Evolutionary conservation across 495 filamentous ascomycete genomes (phyloP), one percentile per base, ranked within the genome.

Genomic region (Lepraria neglecta): DNA sequence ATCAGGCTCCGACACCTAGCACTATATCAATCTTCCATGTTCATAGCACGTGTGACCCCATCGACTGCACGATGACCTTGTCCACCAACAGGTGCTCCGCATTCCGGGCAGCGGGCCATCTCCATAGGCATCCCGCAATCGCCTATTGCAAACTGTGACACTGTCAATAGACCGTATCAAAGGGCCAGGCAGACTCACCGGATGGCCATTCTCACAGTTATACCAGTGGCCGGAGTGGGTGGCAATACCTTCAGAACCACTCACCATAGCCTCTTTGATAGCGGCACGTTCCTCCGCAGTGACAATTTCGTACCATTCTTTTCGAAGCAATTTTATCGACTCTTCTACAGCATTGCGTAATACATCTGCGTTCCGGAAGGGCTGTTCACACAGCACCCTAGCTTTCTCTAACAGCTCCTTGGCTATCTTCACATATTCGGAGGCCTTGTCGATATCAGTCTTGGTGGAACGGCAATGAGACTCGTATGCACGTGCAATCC

Each of bases 121-220:
- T 90, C 61, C 79, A 87, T 85, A 0, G 87, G 82, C 75, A 81
- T 82, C 12, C 87, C 89, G 69, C 88, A 92, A 62, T 90, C 82
- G 0, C 87, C 87, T 9, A 66, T 54, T 10, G 54, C 64, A 45
- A 63, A 63, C 56, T 58, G 33, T 30, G 6, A 12, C 43, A 15
- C 42, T n/a, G n/a, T 30, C 17, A 43, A 24, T 27, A 54, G 9
- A 31, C n/a, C 12, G 0, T 4, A 46, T 19, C 7, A 35, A 30
- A 38, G 10, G 28, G 12, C 58, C 17, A 38, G 15, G 21, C 19
- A 47, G 31, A 61, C 53, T 61, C 65, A 72, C 72, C n/a, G 85
- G 82, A 71, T 89, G 82, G 0, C 80, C 78, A 70, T 89, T 88
- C 44, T 59, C 68, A 62, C 85, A 89, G 15, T 75, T 75, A 70